Evolutionary conservation across 176 grass and related monocot species (phyloP), one percentile per base, ranked within the genome.

Genomic region (Melocanna baccifera): DNA sequence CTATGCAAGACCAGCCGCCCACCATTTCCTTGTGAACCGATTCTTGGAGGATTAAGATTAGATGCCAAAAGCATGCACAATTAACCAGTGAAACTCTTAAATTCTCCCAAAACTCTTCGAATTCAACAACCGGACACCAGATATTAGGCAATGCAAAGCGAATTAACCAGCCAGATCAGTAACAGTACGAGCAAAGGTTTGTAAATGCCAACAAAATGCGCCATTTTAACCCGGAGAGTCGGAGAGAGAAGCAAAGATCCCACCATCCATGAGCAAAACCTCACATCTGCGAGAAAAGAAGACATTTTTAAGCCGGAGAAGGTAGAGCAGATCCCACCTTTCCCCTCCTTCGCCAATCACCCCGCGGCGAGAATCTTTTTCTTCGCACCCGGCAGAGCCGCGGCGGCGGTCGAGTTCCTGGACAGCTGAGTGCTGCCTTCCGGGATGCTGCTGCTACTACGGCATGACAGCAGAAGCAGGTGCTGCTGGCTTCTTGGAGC

Each of bases 241-340:
- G 47, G 75, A 47, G 50, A 68, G 36, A 58, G 43, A 26, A 29
- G 65, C 78, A 41, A 52, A 37, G 55, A 47, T 29, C 34, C 25
- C 45, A 78, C 70, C 48, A 46, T 30, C 53, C 14, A 13, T 4
- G 47, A 81, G 50, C 50, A 81, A 53, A 48, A 18, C 55, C 16
- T 57, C 12, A 34, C 80, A 67, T 84, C 68, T 73, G 75, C 12
- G 23, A 69, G 50, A 77, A 78, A 77, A 78, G 63, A 78, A 9
- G 62, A 39, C 74, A 7, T 7, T 52, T 47, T 74, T 13, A 37
- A 84, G 5, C 26, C n/a, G 52, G 30, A 41, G 79, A 82, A 76
- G 79, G 30, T 61, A 61, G 22, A 62, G 15, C 23, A 19, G 66
- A 64, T n/a, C 81, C 11, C 42, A 71, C 80, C 47, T 75, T 42